These are phyloP conservation scores for Paraphaeosphaeria sporulosa DNA, from an alignment of 2,329 filamentous ascomycete species.

Conservation along the genomic window DNA sequence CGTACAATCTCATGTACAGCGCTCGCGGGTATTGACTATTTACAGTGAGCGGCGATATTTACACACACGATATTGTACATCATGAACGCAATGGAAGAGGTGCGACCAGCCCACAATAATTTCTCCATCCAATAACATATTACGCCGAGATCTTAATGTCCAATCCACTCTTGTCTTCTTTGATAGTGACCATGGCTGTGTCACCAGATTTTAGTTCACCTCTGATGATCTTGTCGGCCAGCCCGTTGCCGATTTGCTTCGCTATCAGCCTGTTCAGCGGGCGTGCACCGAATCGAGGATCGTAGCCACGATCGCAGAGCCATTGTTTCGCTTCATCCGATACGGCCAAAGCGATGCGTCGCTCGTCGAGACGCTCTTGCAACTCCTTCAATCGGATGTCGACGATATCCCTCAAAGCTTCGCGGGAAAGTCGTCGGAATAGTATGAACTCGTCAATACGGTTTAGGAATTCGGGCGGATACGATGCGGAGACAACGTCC, in stretches of 20 bases:
- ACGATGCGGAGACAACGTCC: conserved; percentile 77
- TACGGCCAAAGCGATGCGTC: conserved; percentile 79
- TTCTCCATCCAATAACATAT: not conserved
- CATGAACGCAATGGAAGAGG: not conserved
- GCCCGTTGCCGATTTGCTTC: conserved; percentile 84
- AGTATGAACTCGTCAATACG: conserved; percentile 96
- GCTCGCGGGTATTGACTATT: not conserved
- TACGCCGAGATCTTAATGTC: conserved; percentile 21
- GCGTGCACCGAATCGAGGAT: conserved; percentile 88
- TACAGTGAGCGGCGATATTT: conserved; percentile 8
- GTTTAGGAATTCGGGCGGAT: conserved; percentile 95
- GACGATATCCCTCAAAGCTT: conserved; percentile 87
- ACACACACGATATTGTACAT: conserved; percentile 8
- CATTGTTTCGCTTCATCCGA: conserved; percentile 77
- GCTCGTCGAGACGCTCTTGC: conserved; percentile 81
- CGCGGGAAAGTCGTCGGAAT: conserved; percentile 83
- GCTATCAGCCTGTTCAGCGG: conserved; percentile 91
- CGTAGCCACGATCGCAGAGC: conserved; percentile 89
- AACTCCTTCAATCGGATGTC: conserved; percentile 89
- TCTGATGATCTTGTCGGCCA: conserved; percentile 91
- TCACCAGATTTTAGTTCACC: conserved; percentile 82
- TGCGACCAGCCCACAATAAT: not conserved
- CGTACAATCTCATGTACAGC: not conserved
- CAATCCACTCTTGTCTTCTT: conserved; percentile 55
- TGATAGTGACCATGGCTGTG: conserved; percentile 73